Evolutionary conservation across 169 alveolate species (phyloP), one percentile per base, ranked within the genome.

Genomic region (Plasmodium coatneyi): DNA sequence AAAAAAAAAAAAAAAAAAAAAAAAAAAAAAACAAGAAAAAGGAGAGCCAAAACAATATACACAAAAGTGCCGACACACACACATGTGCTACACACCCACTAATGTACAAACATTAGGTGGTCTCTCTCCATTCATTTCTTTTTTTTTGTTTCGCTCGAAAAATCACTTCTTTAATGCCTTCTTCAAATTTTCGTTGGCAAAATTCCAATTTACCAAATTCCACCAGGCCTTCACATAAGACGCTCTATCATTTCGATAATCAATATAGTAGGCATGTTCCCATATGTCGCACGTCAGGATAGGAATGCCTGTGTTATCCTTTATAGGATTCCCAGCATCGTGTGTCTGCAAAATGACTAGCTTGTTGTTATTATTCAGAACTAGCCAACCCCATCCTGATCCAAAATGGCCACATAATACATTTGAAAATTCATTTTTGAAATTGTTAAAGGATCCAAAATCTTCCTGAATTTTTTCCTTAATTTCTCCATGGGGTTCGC

Each of bases 331-430:
- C 16, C 98, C 99, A 66, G 99, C 98, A 92, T 98, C 98, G 36
- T 96, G 98, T 52, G 99, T 98, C 95, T 97, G 97, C 84, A 97
- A 97, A 82, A 98, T 97, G 84, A 97, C 98, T 32, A 98, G 96
- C 84, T 97, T 98, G 43, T 98, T 97, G 84, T 95, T 95, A 76
- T 97, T 95, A 96, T 98, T 97, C 92, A 97, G 96, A 32, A 98
- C 99, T 49, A 99, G 97, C 99, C 99, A 99, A 54, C 98, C 99
- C 99, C 99, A 99, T 19, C 99, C 99, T 71, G 99, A 97, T 22
- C 99, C 99, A 93, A 98, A 98, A 76, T 97, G 98, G n/a, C 98
- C 98, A 22, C 96, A 95, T n/a, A 98, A 98, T 34, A 95, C 92
- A 71, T 95, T 89, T 28, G 98, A 91, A 93, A 98, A 98, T 86